Evolutionary conservation across 768 basidiomycete species (phyloP), one percentile per base, ranked within the genome.

Genomic region (Hortiboletus flavorubellus): DNA sequence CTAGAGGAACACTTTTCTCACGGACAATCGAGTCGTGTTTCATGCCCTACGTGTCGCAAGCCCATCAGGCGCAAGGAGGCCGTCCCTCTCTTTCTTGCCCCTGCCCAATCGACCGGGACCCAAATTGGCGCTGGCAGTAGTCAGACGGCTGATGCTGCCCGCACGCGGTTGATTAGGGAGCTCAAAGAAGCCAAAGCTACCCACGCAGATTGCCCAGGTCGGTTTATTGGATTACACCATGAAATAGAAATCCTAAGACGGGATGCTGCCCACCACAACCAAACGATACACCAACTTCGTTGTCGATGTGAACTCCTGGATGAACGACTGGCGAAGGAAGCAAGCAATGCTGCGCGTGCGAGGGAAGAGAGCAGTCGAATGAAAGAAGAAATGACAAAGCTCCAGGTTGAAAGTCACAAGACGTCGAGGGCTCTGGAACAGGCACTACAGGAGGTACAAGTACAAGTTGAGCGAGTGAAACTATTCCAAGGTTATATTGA

Each of bases 11-110:
- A 66, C 31, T 59, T 64, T 44, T 34, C 63, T 23, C 56, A 53
- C 18, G 38, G 47, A 18, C 53, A 42, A 18, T 42, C 58, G 21
- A 39, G 14, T 33, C 55, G 31, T 26, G 48, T 53, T 21, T 56
- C 59, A 30, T 70, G 69, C 9, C 69, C 70, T n/a, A 59, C 68
- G 16, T 70, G 69, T 46, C 68, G 69, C 53, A 68, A 70, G 37
- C 61, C 62, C 23, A 39, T 70, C 40, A 59, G 38, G 37, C 66
- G 61, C 21, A 72, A 34, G 39, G 69, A 72, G 14, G 64, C 64
- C 0, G 59, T 72, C 18, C 52, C 62, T 12, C 55, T 70, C 47
- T 70, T 68, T 44, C 60, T 72, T 12, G n/a, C 59, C 9, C 53
- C 68, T 18, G 59, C 58, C 45, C 62, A 56, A 33, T 39, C 50